Percentiles rank a stretch among this genome's conserved stretches.
Evolutionary conservation across 2,329 filamentous ascomycete genomes (phyloP).

Genomic region (Moelleriella libera): DNA sequence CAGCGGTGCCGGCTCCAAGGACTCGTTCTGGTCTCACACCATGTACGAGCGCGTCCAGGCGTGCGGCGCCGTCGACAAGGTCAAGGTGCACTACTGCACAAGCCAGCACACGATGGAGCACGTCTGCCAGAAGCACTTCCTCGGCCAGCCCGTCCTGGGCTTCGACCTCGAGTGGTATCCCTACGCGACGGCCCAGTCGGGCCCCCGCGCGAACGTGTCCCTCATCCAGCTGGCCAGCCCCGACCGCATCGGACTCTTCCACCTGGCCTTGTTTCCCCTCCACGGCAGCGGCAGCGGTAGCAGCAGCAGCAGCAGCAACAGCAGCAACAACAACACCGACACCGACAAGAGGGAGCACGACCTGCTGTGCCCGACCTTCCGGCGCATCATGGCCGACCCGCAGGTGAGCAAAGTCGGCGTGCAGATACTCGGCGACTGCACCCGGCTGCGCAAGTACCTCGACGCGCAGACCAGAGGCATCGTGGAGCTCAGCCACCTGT

Average conservation of each 20-base stretch:
- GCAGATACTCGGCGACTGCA: slow-evolving; percentile 55
- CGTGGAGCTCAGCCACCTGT: slow-evolving; percentile 72
- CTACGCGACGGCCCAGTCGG: slow-evolving; percentile 28
- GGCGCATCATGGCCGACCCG: slow-evolving; percentile 56
- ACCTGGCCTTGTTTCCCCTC: slow-evolving; percentile 50
- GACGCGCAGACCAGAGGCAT: slow-evolving; percentile 49
- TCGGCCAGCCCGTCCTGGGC: slow-evolving; percentile 57
- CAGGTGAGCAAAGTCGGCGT: slow-evolving; percentile 65
- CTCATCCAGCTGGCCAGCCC: slow-evolving; percentile 73
- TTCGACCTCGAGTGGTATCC: slow-evolving; percentile 81
- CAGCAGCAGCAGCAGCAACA: too few relatives aligned
- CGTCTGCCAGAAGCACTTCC: slow-evolving; percentile 50
- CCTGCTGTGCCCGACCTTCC: slow-evolving; percentile 58
- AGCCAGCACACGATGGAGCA: slow-evolving; percentile 52
- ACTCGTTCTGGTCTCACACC: slow-evolving; percentile 53
- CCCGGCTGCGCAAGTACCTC: slow-evolving; percentile 53
- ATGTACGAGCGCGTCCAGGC: slow-evolving; percentile 44
- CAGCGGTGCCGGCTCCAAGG: slow-evolving; percentile 19
- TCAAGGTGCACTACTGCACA: slow-evolving; percentile 67
- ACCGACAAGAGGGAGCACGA: slow-evolving; percentile 22
- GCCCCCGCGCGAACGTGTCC: slow-evolving; percentile 56
- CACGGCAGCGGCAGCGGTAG: too few relatives aligned
- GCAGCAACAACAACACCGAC: slow-evolving; percentile 6
- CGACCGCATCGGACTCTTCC: slow-evolving; percentile 66
- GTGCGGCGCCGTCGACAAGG: slow-evolving; percentile 30